These are phyloP conservation scores for Themeda triandra DNA, from an alignment of 176 grass and related monocot species.

Conservation along the genomic window DNA sequence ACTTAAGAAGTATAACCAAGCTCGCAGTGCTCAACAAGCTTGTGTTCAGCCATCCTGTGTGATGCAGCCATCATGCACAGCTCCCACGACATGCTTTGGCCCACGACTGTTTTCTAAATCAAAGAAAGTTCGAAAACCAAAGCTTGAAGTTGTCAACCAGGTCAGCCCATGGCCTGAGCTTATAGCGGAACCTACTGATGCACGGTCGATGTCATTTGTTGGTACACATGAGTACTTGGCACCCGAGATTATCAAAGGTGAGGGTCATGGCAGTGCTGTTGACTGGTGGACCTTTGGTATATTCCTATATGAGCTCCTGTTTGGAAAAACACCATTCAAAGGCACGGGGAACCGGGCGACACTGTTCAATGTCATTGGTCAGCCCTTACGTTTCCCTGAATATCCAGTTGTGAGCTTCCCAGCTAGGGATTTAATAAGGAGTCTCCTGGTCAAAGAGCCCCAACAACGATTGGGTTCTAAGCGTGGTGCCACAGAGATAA, in stretches of 20 bases:
- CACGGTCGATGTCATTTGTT: constrained; percentile 84
- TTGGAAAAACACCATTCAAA: constrained; percentile 93
- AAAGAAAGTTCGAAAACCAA: constrained; percentile 70
- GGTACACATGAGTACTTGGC: constrained; percentile 95
- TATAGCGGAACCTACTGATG: constrained; percentile 86
- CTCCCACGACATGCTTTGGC: constrained; percentile 75
- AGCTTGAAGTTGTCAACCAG: constrained; percentile 80
- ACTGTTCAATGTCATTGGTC: constrained; percentile 85
- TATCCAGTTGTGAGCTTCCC: constrained; percentile 70
- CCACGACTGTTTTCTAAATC: constrained; percentile 75
- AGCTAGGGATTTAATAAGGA: constrained; percentile 72
- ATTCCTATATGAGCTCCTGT: constrained; percentile 88
- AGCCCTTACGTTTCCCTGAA: constrained; percentile 67
- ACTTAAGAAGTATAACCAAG: constrained; percentile 43
- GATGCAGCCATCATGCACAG: constrained; percentile 60
- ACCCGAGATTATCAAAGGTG: constrained; percentile 92
- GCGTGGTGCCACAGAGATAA: constrained; percentile 87
- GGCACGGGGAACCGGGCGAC: constrained; percentile 75
- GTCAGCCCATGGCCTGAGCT: constrained; percentile 78
- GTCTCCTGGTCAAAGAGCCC: constrained; percentile 83
- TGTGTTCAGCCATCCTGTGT: constrained; percentile 71
- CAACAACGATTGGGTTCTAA: constrained; percentile 66
- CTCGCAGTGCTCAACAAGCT: constrained; percentile 49
- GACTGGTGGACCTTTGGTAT: constrained; percentile 98
- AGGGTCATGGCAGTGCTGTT: constrained; percentile 90